Conservation (phyloP, 495 filamentous ascomycete species). For the Aspergillus hancockii region DNA sequence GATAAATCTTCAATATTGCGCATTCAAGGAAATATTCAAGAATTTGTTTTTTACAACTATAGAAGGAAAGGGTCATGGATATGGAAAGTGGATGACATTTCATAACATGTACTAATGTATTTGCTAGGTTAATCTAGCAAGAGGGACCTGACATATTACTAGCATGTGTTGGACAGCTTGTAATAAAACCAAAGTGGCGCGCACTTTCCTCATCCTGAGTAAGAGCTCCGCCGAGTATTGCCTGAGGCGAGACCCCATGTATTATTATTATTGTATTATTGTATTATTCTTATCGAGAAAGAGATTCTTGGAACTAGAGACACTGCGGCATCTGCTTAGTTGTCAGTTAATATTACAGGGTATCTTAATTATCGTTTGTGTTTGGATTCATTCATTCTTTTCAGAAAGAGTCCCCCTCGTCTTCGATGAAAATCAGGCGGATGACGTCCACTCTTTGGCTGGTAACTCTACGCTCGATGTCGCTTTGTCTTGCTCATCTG, state of each 20-base stretch:
- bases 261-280: background rate
- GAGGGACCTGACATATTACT: too few relatives aligned
- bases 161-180: background rate
- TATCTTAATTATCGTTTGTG: background rate
- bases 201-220: conserved; percentile 11
- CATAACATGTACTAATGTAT: background rate
- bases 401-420: conserved; percentile 3
- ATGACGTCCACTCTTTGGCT: conserved; percentile 11
- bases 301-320: conserved; percentile 28
- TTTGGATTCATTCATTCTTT: background rate
- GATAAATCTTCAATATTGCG: background rate
- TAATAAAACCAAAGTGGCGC: conserved; percentile 20
- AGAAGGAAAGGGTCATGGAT: background rate
- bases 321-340: background rate
- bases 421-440: conserved; percentile 12
- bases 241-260: background rate
- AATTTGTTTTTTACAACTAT: background rate
- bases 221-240: background rate
- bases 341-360: background rate
- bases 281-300: conserved; percentile 4
- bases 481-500: conserved; percentile 12
- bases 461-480: conserved; percentile 3
- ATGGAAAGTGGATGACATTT: background rate
- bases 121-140: conserved; percentile 2
- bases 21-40: background rate